Evolutionary conservation across 1,284 basidiomycete species (phyloP).

Genomic region (Hemileccinum hortonii): DNA sequence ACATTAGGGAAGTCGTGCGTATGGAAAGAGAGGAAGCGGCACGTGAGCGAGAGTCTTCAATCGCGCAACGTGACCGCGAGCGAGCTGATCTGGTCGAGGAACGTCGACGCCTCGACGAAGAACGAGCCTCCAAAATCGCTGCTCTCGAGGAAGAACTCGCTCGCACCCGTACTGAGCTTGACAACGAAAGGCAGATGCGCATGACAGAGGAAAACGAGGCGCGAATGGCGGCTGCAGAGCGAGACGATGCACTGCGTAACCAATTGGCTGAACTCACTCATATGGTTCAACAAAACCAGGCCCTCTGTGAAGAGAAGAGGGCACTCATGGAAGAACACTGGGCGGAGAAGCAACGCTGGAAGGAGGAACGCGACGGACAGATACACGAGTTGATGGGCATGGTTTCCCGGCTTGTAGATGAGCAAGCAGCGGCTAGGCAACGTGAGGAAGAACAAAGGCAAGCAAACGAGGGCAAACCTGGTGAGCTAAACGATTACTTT

Average conservation of each 20-base stretch:
- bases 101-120: constrained; percentile 46
- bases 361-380: constrained; percentile 53
- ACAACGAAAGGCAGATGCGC: constrained; percentile 54
- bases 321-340: constrained; percentile 56
- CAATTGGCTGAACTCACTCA: constrained; percentile 69
- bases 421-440: constrained; percentile 49
- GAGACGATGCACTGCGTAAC: constrained; percentile 54
- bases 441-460: constrained; percentile 50
- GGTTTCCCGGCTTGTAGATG: constrained; percentile 53
- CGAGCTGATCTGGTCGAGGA: constrained; percentile 49
- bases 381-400: constrained; percentile 56
- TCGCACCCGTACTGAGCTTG: constrained; percentile 51
- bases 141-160: constrained; percentile 65
- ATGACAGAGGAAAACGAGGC: constrained; percentile 59
- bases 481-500: constrained; percentile 34
- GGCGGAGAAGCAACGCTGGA: constrained; percentile 54
- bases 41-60: constrained; percentile 51
- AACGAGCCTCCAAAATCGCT: constrained; percentile 53
- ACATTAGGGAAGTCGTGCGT: constrained; percentile 57
- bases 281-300: constrained; percentile 61
- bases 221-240: constrained; percentile 52
- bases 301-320: constrained; percentile 55
- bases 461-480: constrained; percentile 48
- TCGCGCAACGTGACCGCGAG: constrained; percentile 51
- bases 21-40: constrained; percentile 59